These are phyloP conservation scores for Suillus lakei DNA, from an alignment of 768 basidiomycete genomes.

Conservation along the genomic window DNA sequence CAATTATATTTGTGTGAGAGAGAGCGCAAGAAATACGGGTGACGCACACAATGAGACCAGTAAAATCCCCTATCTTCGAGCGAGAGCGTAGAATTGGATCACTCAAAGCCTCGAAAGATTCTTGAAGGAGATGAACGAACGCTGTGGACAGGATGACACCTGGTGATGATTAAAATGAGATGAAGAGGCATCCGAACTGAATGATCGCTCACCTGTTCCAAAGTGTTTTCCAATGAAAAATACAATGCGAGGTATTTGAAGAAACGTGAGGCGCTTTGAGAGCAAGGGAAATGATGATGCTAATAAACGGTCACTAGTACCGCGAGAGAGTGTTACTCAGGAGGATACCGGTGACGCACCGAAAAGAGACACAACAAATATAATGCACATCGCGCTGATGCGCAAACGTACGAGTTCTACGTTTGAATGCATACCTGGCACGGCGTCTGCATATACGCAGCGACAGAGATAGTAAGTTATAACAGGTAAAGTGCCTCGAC, in stretches of 20 bases:
- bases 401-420: background rate
- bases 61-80: conserved; percentile 60
- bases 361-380: conserved; percentile 66
- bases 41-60: conserved; percentile 76
- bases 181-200: background rate
- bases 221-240: conserved; percentile 92
- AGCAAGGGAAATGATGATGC: conserved; percentile 78
- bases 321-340: background rate
- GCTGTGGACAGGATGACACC: conserved; percentile 85
- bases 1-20: conserved; percentile 7
- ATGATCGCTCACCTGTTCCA: conserved; percentile 60
- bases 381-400: conserved; percentile 49
- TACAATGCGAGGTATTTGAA: conserved; percentile 67
- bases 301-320: conserved; percentile 26
- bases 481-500: background rate
- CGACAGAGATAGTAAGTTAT: background rate
- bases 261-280: conserved; percentile 54
- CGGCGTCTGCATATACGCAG: background rate
- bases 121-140: conserved; percentile 81
- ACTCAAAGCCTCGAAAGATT: conserved; percentile 67
- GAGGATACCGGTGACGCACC: conserved; percentile 46
- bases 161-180: conserved; percentile 18
- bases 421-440: background rate
- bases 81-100: conserved; percentile 47
- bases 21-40: background rate